phyloP scores from a whole-genome alignment of 2,329 filamentous ascomycete species.

The Exserohilum rostratum region DNA sequence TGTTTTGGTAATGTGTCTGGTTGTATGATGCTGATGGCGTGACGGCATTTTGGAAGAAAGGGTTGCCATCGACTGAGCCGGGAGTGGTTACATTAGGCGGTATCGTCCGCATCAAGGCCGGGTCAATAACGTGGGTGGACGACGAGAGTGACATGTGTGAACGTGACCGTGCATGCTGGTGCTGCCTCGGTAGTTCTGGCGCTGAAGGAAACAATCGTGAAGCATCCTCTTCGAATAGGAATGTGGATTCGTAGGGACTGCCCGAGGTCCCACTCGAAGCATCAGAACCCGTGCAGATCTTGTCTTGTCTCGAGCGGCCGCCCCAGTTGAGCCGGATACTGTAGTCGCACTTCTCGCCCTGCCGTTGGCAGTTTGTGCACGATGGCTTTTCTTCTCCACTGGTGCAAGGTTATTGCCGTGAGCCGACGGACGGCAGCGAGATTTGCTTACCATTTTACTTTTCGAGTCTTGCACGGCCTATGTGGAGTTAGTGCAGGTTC shows the following conservation, averaged over 20 bases:
- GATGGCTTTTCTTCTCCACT: conserved; percentile 75
- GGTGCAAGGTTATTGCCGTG: conserved; percentile 22
- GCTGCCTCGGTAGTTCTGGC: conserved; percentile 20
- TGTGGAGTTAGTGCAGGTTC: not conserved
- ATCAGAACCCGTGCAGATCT: conserved; percentile 38
- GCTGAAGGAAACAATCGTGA: conserved; percentile 28
- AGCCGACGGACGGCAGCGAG: not conserved
- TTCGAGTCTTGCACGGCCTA: conserved; percentile 80
- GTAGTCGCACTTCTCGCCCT: conserved; percentile 78
- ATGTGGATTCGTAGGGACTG: conserved; percentile 39
- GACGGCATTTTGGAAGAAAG: conserved; percentile 16
- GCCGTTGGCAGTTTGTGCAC: conserved; percentile 74
- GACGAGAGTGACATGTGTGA: conserved; percentile 32
- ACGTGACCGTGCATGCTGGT: conserved; percentile 31
- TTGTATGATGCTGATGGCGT: conserved; percentile 17
- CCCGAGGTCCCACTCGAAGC: conserved; percentile 31
- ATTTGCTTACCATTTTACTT: conserved; percentile 74
- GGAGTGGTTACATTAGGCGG: conserved; percentile 18
- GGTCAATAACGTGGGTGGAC: conserved; percentile 35
- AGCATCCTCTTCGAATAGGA: conserved; percentile 36
- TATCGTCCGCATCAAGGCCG: conserved; percentile 29
- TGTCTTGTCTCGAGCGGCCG: conserved; percentile 68
- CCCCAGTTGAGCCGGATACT: conserved; percentile 83
- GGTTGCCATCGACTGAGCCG: conserved; percentile 21
- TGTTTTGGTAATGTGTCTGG: conserved; percentile 26